Base-by-base conservation (phyloP, 2,329 filamentous ascomycete genomes). In the Xylariaceae sp. region DNA sequence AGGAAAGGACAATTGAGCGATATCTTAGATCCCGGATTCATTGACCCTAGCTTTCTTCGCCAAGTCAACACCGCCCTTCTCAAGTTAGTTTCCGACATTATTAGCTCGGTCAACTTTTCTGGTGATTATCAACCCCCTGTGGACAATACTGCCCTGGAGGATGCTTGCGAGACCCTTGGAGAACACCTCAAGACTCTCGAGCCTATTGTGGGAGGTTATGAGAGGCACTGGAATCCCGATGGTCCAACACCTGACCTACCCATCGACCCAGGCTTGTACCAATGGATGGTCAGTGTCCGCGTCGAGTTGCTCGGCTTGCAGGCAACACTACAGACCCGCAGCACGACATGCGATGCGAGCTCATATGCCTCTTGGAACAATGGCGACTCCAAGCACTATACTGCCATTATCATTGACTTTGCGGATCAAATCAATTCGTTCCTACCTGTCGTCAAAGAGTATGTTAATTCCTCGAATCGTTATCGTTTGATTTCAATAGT, bases 271-370 rank as follows among this genome's bases (percentile, higher is more conserved):
- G 52, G 51, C 19, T 35, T 60, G 4, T 41, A 37, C 13, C 24
- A 48, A 17, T 57, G 54, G 53, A 38, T 57, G 35, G 37, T 26
- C 3, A 47, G 35, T 4, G 48, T 60, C 8, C 35, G 44, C n/a
- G 18, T 35, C 18, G 44, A 51, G 17, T 36, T 58, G 29, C 37
- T 48, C 7, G 44, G 34, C 3, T 13, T 56, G 4, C 42, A 51
- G 24, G 33, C 29, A 11, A 30, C 36, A 2, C 33, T 54, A 11
- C 31, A 44, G 15, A 30, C 35, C n/a, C 40, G 41, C 12, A 29
- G 22, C 24, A 26, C 11, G 2, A 19, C 24, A n/a, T 11, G 31
- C 4, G 22, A 26, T 6, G 24, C 35, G 2, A n/a, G 31, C 9
- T 18, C 34, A n/a, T 19, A 18, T 2, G 13, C 2, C 18, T 19